Conservation (phyloP, 1,139 yeast species). For the Lodderomyces pseudojiufengensis region DNA sequence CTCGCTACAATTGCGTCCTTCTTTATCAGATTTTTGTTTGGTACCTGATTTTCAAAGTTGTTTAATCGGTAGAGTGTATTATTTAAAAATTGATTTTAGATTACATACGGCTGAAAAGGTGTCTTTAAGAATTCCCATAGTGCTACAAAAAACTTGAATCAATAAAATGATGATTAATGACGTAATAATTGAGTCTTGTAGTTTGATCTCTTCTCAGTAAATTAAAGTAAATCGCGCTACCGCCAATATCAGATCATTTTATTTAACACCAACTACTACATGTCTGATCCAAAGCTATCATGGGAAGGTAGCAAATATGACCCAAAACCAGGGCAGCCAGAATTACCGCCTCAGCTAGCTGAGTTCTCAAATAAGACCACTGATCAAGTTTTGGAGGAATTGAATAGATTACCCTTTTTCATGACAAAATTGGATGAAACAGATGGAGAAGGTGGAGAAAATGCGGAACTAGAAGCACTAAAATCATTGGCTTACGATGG, state of each 20-base stretch:
- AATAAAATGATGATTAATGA: neutral
- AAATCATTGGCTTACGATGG: slow-evolving; percentile 94
- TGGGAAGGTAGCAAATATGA: slow-evolving; percentile 58
- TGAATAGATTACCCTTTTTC: slow-evolving; percentile 86
- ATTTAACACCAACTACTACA: neutral
- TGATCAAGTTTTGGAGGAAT: slow-evolving; percentile 74
- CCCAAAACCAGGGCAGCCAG: slow-evolving; percentile 78
- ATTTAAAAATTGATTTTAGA: slow-evolving; percentile 28
- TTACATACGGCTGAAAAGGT: slow-evolving; percentile 27
- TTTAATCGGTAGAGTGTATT: slow-evolving; percentile 32
- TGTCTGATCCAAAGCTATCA: slow-evolving; percentile 1
- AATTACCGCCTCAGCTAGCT: slow-evolving; percentile 76
- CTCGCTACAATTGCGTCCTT: slow-evolving; percentile 11
- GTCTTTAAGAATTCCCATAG: slow-evolving; percentile 30
- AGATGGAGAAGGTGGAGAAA: slow-evolving; percentile 76
- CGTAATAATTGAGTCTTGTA: no score
- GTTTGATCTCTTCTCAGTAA: no score
- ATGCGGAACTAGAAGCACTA: slow-evolving; percentile 76
- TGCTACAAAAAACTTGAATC: slow-evolving; percentile 16
- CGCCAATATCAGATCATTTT: no score
- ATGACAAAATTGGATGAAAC: slow-evolving; percentile 84
- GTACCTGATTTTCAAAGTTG: slow-evolving; percentile 41
- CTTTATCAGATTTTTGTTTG: slow-evolving; percentile 25
- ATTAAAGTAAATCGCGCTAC: no score
- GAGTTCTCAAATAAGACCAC: slow-evolving; percentile 63